Evolutionary conservation across 2,329 filamentous ascomycete genomes (phyloP).

Genomic region (Neodidymelliopsis sp.): DNA sequence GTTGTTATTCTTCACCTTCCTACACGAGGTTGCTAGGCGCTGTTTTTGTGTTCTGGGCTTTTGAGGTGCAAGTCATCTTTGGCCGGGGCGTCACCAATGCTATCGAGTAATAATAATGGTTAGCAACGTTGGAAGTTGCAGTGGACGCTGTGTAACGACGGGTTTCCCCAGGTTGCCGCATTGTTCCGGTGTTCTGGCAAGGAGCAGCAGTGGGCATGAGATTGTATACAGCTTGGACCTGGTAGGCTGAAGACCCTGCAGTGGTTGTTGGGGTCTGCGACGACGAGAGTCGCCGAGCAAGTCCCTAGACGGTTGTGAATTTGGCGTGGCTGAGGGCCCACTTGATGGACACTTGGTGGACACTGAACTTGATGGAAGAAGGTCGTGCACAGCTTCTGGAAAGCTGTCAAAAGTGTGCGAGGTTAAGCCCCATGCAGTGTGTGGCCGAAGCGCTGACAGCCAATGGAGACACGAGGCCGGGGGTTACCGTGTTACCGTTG

Average conservation of each 20-base stretch:
- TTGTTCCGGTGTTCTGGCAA: conserved; percentile 20
- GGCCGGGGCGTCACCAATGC: not conserved
- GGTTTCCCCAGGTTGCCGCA: conserved; percentile 22
- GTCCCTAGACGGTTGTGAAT: conserved; percentile 10
- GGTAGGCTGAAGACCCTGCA: conserved; percentile 30
- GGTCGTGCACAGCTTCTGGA: conserved; percentile 33
- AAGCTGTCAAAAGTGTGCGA: conserved; percentile 17
- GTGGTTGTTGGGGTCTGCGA: conserved; percentile 22
- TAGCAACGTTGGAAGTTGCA: conserved; percentile 4
- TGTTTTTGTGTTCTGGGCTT: conserved; percentile 26
- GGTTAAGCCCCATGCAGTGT: conserved; percentile 19
- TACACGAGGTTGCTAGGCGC: conserved; percentile 16
- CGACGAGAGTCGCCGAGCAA: conserved; percentile 16
- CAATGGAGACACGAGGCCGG: conserved; percentile 10
- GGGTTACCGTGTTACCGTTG: conserved; percentile 14
- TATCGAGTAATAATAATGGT: conserved; percentile 8
- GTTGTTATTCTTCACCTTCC: conserved; percentile 22
- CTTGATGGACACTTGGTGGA: no score
- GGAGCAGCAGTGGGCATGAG: conserved; percentile 10
- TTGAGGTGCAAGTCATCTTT: not conserved
- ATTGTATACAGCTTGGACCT: conserved; percentile 4
- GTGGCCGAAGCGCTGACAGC: conserved; percentile 21
- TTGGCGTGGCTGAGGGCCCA: conserved; percentile 22
- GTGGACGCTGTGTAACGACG: no score
- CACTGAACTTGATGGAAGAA: no score